Evolutionary conservation across 768 basidiomycete species (phyloP).

Genomic region (Phylloporus arenicola): DNA sequence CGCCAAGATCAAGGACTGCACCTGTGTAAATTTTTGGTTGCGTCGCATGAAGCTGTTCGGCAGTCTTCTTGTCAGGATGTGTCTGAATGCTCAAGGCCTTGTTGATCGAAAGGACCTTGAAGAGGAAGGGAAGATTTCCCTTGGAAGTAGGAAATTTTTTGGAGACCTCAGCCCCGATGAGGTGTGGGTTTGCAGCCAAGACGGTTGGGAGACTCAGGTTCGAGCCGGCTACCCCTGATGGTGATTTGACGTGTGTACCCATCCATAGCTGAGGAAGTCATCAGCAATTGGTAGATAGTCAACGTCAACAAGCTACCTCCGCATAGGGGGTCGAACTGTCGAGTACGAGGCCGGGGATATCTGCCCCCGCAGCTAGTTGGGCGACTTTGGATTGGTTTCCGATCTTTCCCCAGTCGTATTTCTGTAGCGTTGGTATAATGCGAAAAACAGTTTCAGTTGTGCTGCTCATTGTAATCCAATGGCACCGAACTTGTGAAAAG

Average conservation of each 20-base stretch:
- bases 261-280: conserved; percentile 78
- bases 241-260: conserved; percentile 87
- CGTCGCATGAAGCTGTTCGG: conserved; percentile 58
- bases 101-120: conserved; percentile 87
- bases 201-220: conserved; percentile 48
- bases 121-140: conserved; percentile 83
- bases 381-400: conserved; percentile 84
- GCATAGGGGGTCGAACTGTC: conserved; percentile 81
- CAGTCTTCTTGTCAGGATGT: conserved; percentile 84
- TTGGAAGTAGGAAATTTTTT: conserved; percentile 47
- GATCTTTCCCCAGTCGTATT: conserved; percentile 93
- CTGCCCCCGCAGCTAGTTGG: conserved; percentile 62
- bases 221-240: conserved; percentile 50
- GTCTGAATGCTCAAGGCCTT: conserved; percentile 90
- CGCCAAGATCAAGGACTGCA: conserved; percentile 27
- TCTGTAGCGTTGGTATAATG: conserved; percentile 76
- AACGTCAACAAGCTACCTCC: conserved; percentile 56
- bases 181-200: conserved; percentile 58
- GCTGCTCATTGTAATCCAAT: conserved; percentile 18
- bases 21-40: conserved; percentile 90
- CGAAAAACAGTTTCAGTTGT: conserved; percentile 55
- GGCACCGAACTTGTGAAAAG: neutral
- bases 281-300: neutral
- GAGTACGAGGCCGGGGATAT: conserved; percentile 58
- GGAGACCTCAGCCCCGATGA: conserved; percentile 60